phyloP scores from a whole-genome alignment of 2,329 filamentous ascomycete species.

The Paraconiothyrium brasiliense region DNA sequence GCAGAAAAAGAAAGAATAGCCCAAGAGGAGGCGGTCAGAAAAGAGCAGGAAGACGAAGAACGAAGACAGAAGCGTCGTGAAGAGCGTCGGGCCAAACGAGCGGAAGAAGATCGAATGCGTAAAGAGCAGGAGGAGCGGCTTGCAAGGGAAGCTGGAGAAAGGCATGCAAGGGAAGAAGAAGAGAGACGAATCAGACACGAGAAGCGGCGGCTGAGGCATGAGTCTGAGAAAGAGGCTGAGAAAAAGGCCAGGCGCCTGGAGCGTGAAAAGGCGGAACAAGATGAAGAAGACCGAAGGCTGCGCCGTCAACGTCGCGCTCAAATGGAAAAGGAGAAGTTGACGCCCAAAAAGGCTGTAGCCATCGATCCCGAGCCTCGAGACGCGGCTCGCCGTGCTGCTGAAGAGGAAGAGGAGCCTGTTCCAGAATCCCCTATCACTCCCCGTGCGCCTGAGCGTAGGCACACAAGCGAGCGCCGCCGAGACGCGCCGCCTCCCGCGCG shows the following conservation, averaged over 20 bases:
- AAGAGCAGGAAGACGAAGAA: conserved; percentile 32
- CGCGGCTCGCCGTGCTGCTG: conserved; percentile 39
- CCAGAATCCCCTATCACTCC: conserved; percentile 33
- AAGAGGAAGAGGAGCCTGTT: conserved; percentile 32
- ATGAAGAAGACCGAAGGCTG: conserved; percentile 36
- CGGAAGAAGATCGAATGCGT: conserved; percentile 32
- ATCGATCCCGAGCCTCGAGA: conserved; percentile 33
- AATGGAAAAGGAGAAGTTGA: conserved; percentile 36
- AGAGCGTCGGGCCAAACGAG: conserved; percentile 27
- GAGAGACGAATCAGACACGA: conserved; percentile 40
- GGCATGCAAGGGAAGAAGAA: conserved; percentile 36
- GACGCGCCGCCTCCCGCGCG: conserved; percentile 34
- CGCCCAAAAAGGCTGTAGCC: conserved; percentile 25
- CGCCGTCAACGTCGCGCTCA: conserved; percentile 39
- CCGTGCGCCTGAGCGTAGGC: conserved; percentile 33
- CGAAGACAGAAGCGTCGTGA: conserved; percentile 38
- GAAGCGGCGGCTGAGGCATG: conserved; percentile 32
- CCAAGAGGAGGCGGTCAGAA: conserved; percentile 37
- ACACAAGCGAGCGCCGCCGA: conserved; percentile 34
- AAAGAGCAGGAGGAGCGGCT: conserved; percentile 31
- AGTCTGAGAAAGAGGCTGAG: conserved; percentile 41
- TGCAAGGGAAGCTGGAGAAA: conserved; percentile 18
- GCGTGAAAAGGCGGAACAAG: conserved; percentile 26
- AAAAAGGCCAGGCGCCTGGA: conserved; percentile 31
- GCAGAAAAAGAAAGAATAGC: conserved; percentile 39